Base-by-base conservation (phyloP, 2,329 filamentous ascomycete species). In the Fusarium oxysporum region DNA sequence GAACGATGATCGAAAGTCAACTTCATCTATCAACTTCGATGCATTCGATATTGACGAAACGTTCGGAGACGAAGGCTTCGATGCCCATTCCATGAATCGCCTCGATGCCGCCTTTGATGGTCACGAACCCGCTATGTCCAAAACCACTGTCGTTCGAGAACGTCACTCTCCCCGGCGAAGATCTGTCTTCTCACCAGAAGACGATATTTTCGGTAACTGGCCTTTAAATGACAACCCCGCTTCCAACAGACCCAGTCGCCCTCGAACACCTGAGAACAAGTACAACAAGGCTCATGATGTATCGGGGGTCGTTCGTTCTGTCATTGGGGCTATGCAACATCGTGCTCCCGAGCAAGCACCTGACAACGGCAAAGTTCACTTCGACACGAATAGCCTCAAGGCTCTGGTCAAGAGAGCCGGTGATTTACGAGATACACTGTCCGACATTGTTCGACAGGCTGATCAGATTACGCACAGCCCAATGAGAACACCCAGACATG, bases 351-450 rank as follows among this genome's bases (percentile, higher is more conserved):
- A 86, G 50, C 79, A 78, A 47, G 76, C 80, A 8, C 80, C 68
- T 28, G 67, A 79, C 16, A 82, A 86, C 48, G 84, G 85, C 56
- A 81, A 86, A 71, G 78, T 92, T 76, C 91, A 91, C 65, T 92
- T 92, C 71, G 90, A 92, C 77, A 92, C 90, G 9, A 91, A 91
- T 71, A 92, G 89, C 79, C 84, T 92, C n/a, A 90, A 89, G 74
- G 88, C 90, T 76, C 82, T 92, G 59, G 90, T 92, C 41, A 90
- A 89, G 78, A 85, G 89, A 65, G 90, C 90, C 3, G 86, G 88
- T 33, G 87, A 88, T 62, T 80, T 92, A 38, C 86, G 88, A 33
- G 89, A 91, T 71, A 83, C 84, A 8, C 81, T 92, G 28, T 89
- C 89, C 1, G 89, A 92, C 61, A 80, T 89, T 9, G 84, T 92